phyloP scores from a whole-genome alignment of 2,329 filamentous ascomycete genomes.

The Basipetospora sp. region DNA sequence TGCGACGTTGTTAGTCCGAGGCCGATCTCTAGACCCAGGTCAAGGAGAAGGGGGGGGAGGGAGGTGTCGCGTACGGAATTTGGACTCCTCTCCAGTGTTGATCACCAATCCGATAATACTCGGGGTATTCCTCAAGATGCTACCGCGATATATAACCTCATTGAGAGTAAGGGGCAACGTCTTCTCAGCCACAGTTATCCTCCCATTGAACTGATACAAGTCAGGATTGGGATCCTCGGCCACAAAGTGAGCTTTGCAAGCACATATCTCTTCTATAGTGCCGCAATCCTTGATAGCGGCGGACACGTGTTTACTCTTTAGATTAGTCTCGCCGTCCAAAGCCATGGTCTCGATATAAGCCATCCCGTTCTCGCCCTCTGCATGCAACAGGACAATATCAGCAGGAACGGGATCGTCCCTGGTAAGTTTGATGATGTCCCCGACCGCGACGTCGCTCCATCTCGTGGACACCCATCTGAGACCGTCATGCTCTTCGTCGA shows the following conservation, averaged over 20 bases:
- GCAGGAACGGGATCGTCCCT: constrained; percentile 72
- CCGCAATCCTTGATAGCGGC: constrained; percentile 44
- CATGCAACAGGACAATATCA: constrained; percentile 66
- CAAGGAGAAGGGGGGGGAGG: neutral
- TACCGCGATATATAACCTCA: constrained; percentile 76
- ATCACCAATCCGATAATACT: constrained; percentile 63
- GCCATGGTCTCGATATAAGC: constrained; percentile 81
- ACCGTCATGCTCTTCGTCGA: constrained; percentile 46
- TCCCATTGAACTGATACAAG: constrained; percentile 63
- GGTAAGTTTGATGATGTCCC: constrained; percentile 32
- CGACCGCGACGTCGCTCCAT: constrained; percentile 34
- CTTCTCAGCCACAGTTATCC: constrained; percentile 42
- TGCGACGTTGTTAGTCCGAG: constrained; percentile 2
- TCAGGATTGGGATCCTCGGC: constrained; percentile 66
- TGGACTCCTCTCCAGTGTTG: constrained; percentile 82
- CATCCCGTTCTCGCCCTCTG: constrained; percentile 59
- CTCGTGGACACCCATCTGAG: constrained; percentile 34
- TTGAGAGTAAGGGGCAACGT: constrained; percentile 59
- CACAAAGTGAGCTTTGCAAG: constrained; percentile 47
- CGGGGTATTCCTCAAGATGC: constrained; percentile 66
- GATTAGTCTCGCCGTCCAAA: constrained; percentile 66
- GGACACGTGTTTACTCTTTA: constrained; percentile 60
- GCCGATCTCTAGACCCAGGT: too few species aligned
- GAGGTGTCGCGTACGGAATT: constrained; percentile 43
- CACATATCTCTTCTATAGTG: constrained; percentile 37